These are phyloP conservation scores for Melanomma pulvis-pyrius DNA, from an alignment of 495 filamentous ascomycete species.

Conservation along the genomic window DNA sequence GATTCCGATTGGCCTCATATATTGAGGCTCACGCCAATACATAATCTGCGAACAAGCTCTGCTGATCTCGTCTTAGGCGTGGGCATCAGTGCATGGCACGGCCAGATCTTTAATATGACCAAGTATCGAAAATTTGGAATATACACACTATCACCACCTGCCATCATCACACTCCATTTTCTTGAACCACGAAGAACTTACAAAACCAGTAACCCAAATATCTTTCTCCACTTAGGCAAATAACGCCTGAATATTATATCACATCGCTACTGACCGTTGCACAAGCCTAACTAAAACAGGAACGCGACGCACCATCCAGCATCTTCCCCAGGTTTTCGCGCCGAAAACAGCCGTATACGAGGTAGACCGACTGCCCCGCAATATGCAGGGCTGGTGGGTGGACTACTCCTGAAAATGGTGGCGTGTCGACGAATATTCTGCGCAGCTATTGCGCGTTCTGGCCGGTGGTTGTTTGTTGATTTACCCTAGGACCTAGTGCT, in stretches of 20 bases:
- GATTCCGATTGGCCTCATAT: conserved; percentile 1
- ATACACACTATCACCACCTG: background rate
- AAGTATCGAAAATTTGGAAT: background rate
- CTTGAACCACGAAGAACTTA: background rate
- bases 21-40: conserved; percentile 21
- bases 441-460: background rate
- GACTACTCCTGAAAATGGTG: background rate
- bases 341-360: background rate
- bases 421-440: conserved; percentile 9
- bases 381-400: conserved; percentile 18
- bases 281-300: conserved; percentile 17
- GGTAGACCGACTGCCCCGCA: conserved; percentile 19
- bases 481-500: conserved; percentile 20
- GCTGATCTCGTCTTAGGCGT: conserved; percentile 4
- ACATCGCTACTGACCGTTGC: background rate
- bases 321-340: conserved; percentile 30
- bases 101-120: conserved; percentile 2
- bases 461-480: conserved; percentile 20
- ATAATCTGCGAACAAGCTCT: conserved; percentile 2
- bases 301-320: background rate
- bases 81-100: conserved; percentile 32
- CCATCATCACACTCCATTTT: background rate
- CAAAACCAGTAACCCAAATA: background rate
- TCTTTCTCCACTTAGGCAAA: conserved; percentile 18
- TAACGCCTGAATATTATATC: background rate